phyloP scores from a whole-genome alignment of 2,329 filamentous ascomycete species.

The Fusarium sublunatum region DNA sequence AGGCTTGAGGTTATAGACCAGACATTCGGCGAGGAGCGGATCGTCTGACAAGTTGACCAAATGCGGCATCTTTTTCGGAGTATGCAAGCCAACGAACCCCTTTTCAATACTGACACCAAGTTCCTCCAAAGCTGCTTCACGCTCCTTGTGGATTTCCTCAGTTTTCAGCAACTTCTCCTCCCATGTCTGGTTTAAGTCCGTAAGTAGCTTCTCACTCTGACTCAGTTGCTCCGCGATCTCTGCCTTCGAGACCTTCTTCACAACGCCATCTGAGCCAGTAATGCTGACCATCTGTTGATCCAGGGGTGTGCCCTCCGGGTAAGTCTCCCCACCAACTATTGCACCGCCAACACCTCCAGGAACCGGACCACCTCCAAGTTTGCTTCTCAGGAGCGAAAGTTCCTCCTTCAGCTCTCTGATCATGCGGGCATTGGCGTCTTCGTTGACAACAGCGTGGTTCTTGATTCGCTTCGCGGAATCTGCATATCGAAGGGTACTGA shows the following conservation, averaged over 20 bases:
- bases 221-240: slow-evolving; percentile 97
- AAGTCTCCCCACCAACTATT: slow-evolving; percentile 79
- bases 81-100: slow-evolving; percentile 93
- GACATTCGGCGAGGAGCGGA: slow-evolving; percentile 90
- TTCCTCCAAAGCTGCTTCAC: slow-evolving; percentile 93
- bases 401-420: slow-evolving; percentile 98
- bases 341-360: slow-evolving; percentile 58
- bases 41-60: slow-evolving; percentile 97
- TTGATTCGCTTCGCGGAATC: slow-evolving; percentile 99
- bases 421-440: slow-evolving; percentile 98
- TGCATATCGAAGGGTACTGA: slow-evolving; percentile 94
- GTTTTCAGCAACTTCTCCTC: slow-evolving; percentile 96
- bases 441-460: slow-evolving; percentile 99
- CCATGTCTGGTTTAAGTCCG: slow-evolving; percentile 98
- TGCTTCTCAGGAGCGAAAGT: slow-evolving; percentile 83
- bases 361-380: slow-evolving; percentile 72
- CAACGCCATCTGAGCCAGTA: slow-evolving; percentile 81
- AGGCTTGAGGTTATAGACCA: slow-evolving; percentile 98
- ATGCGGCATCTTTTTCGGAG: slow-evolving; percentile 99
- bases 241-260: slow-evolving; percentile 97
- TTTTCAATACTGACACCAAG: slow-evolving; percentile 99
- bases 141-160: slow-evolving; percentile 96
- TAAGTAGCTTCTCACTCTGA: slow-evolving; percentile 95
- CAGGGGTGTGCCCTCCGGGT: slow-evolving; percentile 89
- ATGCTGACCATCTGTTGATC: slow-evolving; percentile 98